A percentile compares a stretch with the other conserved stretches of the same genome.
Conservation (phyloP, 139 green algal genomes). For the Spirogloea muscicola region DNA sequence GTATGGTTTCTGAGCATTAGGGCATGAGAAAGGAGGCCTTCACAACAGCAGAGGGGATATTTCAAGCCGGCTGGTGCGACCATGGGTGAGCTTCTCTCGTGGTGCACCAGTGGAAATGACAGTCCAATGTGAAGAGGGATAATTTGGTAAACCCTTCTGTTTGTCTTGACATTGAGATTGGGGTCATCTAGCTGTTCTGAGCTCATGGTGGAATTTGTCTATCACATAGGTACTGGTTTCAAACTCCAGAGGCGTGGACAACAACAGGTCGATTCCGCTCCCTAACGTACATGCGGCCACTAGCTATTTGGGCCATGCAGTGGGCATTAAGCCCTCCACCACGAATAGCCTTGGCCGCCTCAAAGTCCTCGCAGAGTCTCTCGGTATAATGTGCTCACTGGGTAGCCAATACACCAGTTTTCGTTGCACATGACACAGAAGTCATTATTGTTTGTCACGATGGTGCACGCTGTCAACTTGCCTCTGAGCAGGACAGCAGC, state of each 20-base stretch:
- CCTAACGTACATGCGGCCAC: slow-evolving; percentile 48
- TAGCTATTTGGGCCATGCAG: slow-evolving; percentile 50
- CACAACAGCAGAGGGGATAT: slow-evolving; percentile 35
- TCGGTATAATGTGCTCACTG: no score
- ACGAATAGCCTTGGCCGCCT: not conserved
- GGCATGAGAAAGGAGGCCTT: slow-evolving; percentile 34
- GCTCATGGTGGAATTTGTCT: no score
- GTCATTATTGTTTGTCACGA: no score
- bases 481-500: no score
- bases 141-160: not conserved
- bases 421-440: no score
- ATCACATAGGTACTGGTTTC: slow-evolving; percentile 46
- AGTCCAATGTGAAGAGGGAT: not conserved
- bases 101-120: not conserved
- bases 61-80: slow-evolving; percentile 32
- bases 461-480: no score
- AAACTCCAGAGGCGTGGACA: slow-evolving; percentile 49
- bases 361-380: not conserved
- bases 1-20: no score
- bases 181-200: not conserved
- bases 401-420: no score
- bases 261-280: slow-evolving; percentile 35
- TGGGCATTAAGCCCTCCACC: slow-evolving; percentile 9
- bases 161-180: not conserved
- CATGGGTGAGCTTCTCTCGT: slow-evolving; percentile 25